Base-by-base conservation (phyloP, 257 asterid species). In the Penstemon davidsonii region DNA sequence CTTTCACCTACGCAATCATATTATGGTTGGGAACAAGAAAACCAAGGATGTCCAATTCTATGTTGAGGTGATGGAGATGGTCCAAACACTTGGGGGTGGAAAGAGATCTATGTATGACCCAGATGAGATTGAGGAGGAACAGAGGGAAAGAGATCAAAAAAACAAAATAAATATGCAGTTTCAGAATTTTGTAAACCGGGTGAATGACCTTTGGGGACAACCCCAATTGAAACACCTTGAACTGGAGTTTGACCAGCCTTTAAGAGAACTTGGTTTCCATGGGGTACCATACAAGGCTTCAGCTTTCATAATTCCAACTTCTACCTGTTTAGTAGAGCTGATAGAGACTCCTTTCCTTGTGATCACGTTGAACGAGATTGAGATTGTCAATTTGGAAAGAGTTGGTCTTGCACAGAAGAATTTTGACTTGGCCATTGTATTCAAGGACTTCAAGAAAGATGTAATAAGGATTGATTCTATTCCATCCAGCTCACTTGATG, bases 371-470 rank as follows among this genome's bases (percentile, higher is more conserved):
- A 69, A 78, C 25, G 96, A 89, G 59, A 89, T 89, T 15, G 96
- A 89, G 84, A 83, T 87, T 43, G 92, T 87, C 12, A 87, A 87
- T 56, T 53, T 89, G 78, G 96, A 89, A 64, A 79, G 96, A 73
- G 96, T 87, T 5, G 95, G 96, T 66, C 81, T 89, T n/a, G 96
- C 83, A 3, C 96, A 89, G 81, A 89, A 89, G 86, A 87, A 87
- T 68, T 89, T 89, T 7, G 96, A 89, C 77, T 72, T 89, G 90
- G 87, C 91, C 19, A 79, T 89, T 41, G 87, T 89, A 11, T 89
- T 83, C 87, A 89, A 89, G 79, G 95, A 89, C 84, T 89, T 89
- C 76, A 87, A 89, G 72, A 82, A 81, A 2, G 87, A 86, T 43
- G 88, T 87, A 0, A 76, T 84, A 77, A 77, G 90, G 7, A 89